Percentiles rank a stretch among this genome's conserved stretches.
These are phyloP conservation scores for Pseudocercospora macadamiae DNA, from an alignment of 2,329 filamentous ascomycete genomes.

Conservation along the genomic window DNA sequence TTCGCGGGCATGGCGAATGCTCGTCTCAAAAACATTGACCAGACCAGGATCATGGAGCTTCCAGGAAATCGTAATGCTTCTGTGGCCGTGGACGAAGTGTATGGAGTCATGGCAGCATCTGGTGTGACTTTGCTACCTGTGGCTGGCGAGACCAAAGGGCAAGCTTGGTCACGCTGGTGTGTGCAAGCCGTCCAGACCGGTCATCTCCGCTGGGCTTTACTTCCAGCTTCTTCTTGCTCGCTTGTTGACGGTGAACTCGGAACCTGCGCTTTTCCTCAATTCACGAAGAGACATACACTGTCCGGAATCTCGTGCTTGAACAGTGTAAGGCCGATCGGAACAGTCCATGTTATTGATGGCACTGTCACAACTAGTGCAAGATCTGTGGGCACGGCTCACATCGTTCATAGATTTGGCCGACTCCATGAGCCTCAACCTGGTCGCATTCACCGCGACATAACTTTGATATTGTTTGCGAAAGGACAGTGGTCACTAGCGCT, in stretches of 20 bases:
- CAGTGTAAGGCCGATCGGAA: slow-evolving; percentile 6
- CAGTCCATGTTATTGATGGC: neutral
- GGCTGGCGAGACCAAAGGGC: neutral
- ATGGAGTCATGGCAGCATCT: slow-evolving; percentile 7
- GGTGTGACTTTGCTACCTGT: slow-evolving; percentile 1
- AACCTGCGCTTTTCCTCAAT: neutral
- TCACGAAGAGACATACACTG: neutral
- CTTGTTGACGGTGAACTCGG: neutral
- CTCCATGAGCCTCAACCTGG: neutral
- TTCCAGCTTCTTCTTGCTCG: neutral
- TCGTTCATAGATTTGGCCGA: neutral
- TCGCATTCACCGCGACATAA: neutral
- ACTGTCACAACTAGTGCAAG: neutral
- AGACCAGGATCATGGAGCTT: slow-evolving; percentile 2
- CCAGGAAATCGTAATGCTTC: slow-evolving; percentile 1
- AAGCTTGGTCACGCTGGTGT: slow-evolving; percentile 5
- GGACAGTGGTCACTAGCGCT: neutral
- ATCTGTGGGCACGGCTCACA: neutral
- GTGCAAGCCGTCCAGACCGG: neutral
- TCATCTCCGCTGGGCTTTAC: slow-evolving; percentile 1
- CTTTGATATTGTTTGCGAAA: neutral
- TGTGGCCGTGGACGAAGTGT: slow-evolving; percentile 6
- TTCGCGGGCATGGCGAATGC: slow-evolving; percentile 6
- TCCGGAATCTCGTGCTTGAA: slow-evolving; percentile 1
- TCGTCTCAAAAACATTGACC: slow-evolving; percentile 2